phyloP scores from a whole-genome alignment of 345 rosid genomes.

The Gynandropsis gynandra region DNA sequence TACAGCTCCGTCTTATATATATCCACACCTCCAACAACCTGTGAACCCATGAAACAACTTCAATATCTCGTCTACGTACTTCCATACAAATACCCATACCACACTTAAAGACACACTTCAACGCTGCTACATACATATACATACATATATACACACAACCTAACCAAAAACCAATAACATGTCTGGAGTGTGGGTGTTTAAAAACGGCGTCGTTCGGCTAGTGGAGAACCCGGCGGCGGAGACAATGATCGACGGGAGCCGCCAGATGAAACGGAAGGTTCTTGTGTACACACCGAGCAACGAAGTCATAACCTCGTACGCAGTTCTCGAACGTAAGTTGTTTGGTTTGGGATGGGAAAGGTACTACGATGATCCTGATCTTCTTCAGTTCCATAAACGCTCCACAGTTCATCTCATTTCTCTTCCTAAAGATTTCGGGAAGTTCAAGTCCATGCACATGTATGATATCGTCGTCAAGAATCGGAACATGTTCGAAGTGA shows the following conservation, averaged over 20 bases:
- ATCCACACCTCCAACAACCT: background rate
- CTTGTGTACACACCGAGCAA: slow-evolving; percentile 49
- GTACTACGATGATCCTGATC: slow-evolving; percentile 55
- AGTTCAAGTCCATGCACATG: slow-evolving; percentile 72
- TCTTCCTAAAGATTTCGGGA: slow-evolving; percentile 63
- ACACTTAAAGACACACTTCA: too few species aligned
- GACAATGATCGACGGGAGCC: slow-evolving; percentile 22
- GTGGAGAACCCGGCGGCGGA: slow-evolving; percentile 58
- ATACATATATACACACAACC: too few species aligned
- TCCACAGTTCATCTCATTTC: slow-evolving; percentile 61
- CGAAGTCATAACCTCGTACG: slow-evolving; percentile 60
- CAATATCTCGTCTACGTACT: background rate
- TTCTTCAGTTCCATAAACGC: slow-evolving; percentile 67
- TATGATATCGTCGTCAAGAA: slow-evolving; percentile 78
- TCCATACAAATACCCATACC: too few species aligned
- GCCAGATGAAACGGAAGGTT: slow-evolving; percentile 34
- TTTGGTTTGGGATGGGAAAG: slow-evolving; percentile 75
- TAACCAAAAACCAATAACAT: slow-evolving; percentile 23
- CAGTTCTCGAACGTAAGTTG: slow-evolving; percentile 46
- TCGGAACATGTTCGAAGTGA: slow-evolving; percentile 59
- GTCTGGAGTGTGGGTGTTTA: slow-evolving; percentile 86
- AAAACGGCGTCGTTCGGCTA: slow-evolving; percentile 57
- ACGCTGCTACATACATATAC: too few species aligned
- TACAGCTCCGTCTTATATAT: slow-evolving; percentile 11
- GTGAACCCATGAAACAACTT: background rate